Base-by-base conservation (phyloP, 352 stramenopile genomes). In the Phytophthora europaea region DNA sequence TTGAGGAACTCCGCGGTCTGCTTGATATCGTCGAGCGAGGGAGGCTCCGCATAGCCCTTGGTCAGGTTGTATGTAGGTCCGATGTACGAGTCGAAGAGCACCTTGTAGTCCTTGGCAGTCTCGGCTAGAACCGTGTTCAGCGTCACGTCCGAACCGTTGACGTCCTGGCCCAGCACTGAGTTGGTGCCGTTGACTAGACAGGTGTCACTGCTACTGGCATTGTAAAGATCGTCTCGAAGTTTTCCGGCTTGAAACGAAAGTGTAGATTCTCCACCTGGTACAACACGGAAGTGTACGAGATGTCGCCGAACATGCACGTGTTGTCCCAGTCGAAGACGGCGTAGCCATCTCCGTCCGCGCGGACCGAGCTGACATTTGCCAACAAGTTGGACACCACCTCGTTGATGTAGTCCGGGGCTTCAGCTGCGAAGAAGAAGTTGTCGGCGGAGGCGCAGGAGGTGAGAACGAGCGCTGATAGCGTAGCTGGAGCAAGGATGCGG, bases 221-320 rank as follows among this genome's bases (percentile, higher is more conserved):
- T 89, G 80, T 89, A 40, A 91, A 88, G 31, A 78, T 64, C 3
- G 72, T 40, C 48, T 82, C 73, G 26, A 91, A 89, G 47, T 83
- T 54, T 9, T 78, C 63, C 2, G 83, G 81, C 0, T 59, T 43
- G 54, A 91, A 76, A 38, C 83, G 83, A 70, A 84, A 91, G 65
- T 85, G 70, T 31, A 91, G 73, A 52, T 73, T 88, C 58, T 88
- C 73, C 48, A 91, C 73, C 50, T 91, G 81, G 76, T 87, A 91
- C 59, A 75, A 79, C 22, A 89, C 75, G 9, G 80, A 87, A 28
- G 83, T 89, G 78, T 91, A 89, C 75, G 79, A 88, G 59, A 91
- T 89, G 72, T 91, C 81, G 48, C 83, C 81, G 67, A 72, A 91
- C 77, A 87, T 88, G 78, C 81, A 88, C 67, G 83, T 91, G 73